A percentile compares a stretch with the other conserved stretches of the same genome.
phyloP scores from a whole-genome alignment of 2,329 filamentous ascomycete species.

The Colletotrichum gigasporum region DNA sequence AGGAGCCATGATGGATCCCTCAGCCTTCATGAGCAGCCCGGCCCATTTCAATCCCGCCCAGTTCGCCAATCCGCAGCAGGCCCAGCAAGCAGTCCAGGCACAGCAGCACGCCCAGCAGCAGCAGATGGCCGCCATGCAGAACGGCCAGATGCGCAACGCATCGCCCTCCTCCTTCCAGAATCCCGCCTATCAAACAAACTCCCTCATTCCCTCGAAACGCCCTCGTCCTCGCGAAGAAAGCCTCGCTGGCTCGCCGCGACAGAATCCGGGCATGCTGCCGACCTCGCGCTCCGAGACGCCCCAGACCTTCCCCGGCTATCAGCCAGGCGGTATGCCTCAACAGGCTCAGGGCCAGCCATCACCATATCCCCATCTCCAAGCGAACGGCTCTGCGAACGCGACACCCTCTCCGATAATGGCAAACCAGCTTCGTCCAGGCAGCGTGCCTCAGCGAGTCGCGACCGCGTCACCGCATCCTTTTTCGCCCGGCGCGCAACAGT shows the following conservation, averaged over 20 bases:
- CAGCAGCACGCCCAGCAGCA: slow-evolving; percentile 41
- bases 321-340: slow-evolving; percentile 68
- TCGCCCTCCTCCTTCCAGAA: slow-evolving; percentile 79
- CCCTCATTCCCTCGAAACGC: slow-evolving; percentile 90
- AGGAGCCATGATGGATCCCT: slow-evolving; percentile 71
- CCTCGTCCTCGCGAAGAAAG: slow-evolving; percentile 84
- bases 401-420: slow-evolving; percentile 94
- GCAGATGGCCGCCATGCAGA: slow-evolving; percentile 75
- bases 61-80: slow-evolving; percentile 61
- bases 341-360: slow-evolving; percentile 72
- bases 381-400: slow-evolving; percentile 81
- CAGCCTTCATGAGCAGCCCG: slow-evolving; percentile 69
- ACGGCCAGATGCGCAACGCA: slow-evolving; percentile 84
- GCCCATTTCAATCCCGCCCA: slow-evolving; percentile 67
- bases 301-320: slow-evolving; percentile 81
- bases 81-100: slow-evolving; percentile 34
- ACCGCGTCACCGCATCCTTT: slow-evolving; percentile 94
- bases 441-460: slow-evolving; percentile 82
- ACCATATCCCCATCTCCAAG: slow-evolving; percentile 84
- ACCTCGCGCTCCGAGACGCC: slow-evolving; percentile 93
- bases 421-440: slow-evolving; percentile 77
- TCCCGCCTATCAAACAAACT: slow-evolving; percentile 83
- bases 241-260: slow-evolving; percentile 82
- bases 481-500: slow-evolving; percentile 79
- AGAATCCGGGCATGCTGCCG: slow-evolving; percentile 77